phyloP scores from a whole-genome alignment of 2,329 filamentous ascomycete genomes.

The Neoscytalidium dimidiatum region DNA sequence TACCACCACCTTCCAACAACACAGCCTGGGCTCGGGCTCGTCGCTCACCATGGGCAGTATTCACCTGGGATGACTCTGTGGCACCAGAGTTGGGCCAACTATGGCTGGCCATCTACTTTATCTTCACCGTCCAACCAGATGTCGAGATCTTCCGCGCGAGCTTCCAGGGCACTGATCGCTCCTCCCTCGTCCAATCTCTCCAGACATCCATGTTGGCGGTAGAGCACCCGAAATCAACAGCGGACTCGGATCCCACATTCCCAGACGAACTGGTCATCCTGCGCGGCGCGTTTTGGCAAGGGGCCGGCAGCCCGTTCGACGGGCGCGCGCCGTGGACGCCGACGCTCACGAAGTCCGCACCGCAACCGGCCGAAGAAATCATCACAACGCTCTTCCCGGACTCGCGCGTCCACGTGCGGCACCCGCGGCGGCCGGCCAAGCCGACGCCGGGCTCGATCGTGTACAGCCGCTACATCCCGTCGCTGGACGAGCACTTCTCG shows the following conservation, averaged over 20 bases:
- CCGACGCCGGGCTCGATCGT: conserved; percentile 68
- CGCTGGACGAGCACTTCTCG: conserved; percentile 74
- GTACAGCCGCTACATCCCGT: conserved; percentile 78
- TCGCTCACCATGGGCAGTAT: conserved; percentile 44
- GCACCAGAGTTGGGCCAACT: conserved; percentile 48
- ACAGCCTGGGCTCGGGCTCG: conserved; percentile 48
- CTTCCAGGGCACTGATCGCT: conserved; percentile 39
- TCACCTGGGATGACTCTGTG: conserved; percentile 42
- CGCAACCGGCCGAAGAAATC: conserved; percentile 43
- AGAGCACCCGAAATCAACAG: conserved; percentile 38
- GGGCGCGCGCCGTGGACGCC: conserved; percentile 42
- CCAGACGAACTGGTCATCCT: conserved; percentile 51
- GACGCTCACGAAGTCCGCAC: conserved; percentile 25
- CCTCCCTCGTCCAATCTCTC: conserved; percentile 45
- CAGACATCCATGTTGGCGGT: conserved; percentile 29
- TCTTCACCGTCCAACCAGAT: conserved; percentile 46
- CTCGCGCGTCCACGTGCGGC: conserved; percentile 60
- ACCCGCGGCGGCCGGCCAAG: conserved; percentile 72
- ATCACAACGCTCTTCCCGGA: conserved; percentile 49
- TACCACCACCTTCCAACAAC: conserved; percentile 36
- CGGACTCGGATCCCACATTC: conserved; percentile 20
- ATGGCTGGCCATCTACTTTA: conserved; percentile 50
- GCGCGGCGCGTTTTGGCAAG: conserved; percentile 51
- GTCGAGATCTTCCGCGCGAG: conserved; percentile 48
- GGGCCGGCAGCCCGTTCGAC: conserved; percentile 45